These are phyloP conservation scores for Kwoniella botswanensis DNA, from an alignment of 768 basidiomycete genomes.

Conservation along the genomic window DNA sequence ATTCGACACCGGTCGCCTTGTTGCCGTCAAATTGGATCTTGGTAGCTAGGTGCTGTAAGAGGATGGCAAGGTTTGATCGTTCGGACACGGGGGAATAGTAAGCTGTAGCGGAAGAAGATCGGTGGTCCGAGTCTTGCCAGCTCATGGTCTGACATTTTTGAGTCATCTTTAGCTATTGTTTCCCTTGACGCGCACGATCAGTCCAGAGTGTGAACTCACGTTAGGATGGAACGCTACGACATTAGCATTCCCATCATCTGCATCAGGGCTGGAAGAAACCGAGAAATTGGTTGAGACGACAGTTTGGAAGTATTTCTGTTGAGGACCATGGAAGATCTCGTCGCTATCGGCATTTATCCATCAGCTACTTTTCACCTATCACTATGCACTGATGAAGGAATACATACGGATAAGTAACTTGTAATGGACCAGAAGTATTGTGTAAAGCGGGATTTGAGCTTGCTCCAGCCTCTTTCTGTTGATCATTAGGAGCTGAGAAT, in stretches of 20 bases:
- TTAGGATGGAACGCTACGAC: conserved; percentile 67
- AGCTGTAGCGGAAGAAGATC: conserved; percentile 65
- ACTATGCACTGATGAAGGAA: background rate
- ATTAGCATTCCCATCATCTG: conserved; percentile 67
- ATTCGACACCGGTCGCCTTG: conserved; percentile 23
- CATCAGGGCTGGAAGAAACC: conserved; percentile 58
- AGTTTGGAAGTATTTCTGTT: conserved; percentile 63
- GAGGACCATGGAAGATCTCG: conserved; percentile 66
- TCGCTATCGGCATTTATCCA: conserved; percentile 5
- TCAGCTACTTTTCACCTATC: conserved; percentile 2
- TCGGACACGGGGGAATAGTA: conserved; percentile 64
- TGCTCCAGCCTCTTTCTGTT: conserved; percentile 52
- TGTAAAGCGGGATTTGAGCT: conserved; percentile 62
- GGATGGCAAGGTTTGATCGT: conserved; percentile 62
- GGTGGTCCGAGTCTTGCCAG: conserved; percentile 63
- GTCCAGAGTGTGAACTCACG: conserved; percentile 44
- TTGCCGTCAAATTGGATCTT: conserved; percentile 23
- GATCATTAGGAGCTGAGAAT: conserved; percentile 43
- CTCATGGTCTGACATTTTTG: conserved; percentile 56
- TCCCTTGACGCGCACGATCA: background rate
- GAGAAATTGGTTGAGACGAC: conserved; percentile 62
- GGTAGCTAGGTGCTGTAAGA: conserved; percentile 54
- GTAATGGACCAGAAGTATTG: conserved; percentile 65
- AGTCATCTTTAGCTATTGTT: background rate
- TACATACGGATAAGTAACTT: conserved; percentile 61